Conservation (phyloP, 2,329 filamentous ascomycete species). For the Volutella citrinella region DNA sequence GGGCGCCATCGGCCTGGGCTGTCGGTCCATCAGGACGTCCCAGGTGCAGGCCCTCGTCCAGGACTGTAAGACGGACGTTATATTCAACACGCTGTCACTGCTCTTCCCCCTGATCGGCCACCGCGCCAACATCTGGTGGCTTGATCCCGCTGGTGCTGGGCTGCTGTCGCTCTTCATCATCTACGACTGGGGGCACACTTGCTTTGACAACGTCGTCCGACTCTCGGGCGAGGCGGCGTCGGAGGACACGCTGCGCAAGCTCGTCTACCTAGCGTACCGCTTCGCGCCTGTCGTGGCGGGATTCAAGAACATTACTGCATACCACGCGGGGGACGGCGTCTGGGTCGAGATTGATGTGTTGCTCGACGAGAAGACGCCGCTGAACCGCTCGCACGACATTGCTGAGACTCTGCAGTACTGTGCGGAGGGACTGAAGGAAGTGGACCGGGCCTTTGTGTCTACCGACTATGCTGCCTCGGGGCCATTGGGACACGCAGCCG, state of each 20-base stretch:
- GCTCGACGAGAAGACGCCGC: conserved; percentile 28
- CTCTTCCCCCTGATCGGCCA: conserved; percentile 74
- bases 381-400: conserved; percentile 30
- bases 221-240: conserved; percentile 32
- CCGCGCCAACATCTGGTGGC: conserved; percentile 61
- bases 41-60: conserved; percentile 68
- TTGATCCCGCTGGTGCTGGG: conserved; percentile 60
- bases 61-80: conserved; percentile 62
- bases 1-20: conserved; percentile 78
- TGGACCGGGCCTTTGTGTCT: conserved; percentile 32
- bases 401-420: conserved; percentile 34
- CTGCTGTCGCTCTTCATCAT: conserved; percentile 66
- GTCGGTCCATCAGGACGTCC: conserved; percentile 75
- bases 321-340: conserved; percentile 32
- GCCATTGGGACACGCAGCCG: conserved; percentile 28
- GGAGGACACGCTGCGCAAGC: conserved; percentile 27
- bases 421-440: conserved; percentile 28
- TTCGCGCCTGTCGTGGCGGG: conserved; percentile 30
- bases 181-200: conserved; percentile 63
- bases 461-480: conserved; percentile 32
- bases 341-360: conserved; percentile 33
- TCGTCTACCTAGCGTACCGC: conserved; percentile 31
- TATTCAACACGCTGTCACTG: conserved; percentile 85
- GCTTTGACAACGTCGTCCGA: conserved; percentile 27
- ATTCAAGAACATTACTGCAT: conserved; percentile 32